These are phyloP conservation scores for Chloris gayana DNA, from an alignment of 176 grass and related monocot species.

Conservation along the genomic window DNA sequence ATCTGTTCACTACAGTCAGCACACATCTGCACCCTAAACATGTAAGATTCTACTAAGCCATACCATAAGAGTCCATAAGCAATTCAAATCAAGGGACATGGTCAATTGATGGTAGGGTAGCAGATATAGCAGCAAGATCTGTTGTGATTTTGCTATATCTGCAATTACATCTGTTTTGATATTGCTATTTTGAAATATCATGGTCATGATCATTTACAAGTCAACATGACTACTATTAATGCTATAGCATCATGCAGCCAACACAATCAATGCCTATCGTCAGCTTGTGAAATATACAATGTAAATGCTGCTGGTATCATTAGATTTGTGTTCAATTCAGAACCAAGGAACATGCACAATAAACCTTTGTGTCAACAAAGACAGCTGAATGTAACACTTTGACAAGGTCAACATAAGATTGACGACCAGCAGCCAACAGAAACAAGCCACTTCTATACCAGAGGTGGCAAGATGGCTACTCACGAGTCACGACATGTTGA, in stretches of 20 bases:
- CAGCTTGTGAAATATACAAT: not conserved
- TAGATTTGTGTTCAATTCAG: not conserved
- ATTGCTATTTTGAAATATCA: no score
- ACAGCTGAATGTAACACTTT: not conserved
- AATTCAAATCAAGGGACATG: not conserved
- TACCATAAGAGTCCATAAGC: not conserved
- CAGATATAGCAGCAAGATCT: not conserved
- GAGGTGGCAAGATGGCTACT: not conserved
- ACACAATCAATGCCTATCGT: not conserved
- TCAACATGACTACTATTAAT: not conserved
- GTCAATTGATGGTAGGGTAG: not conserved
- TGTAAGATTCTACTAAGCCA: conserved; percentile 1
- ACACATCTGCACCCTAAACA: not conserved
- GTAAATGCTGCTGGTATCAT: not conserved
- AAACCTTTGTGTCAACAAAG: not conserved
- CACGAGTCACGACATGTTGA: not conserved
- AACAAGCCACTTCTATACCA: not conserved
- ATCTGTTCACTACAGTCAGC: not conserved
- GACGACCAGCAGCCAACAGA: not conserved
- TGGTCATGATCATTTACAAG: not conserved
- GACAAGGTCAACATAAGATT: not conserved
- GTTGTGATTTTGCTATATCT: not conserved
- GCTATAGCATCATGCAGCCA: not conserved
- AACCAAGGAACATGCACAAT: not conserved
- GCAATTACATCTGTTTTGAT: not conserved